Evolutionary conservation across 2,329 filamentous ascomycete species (phyloP), one percentile per base, ranked within the genome.

Genomic region (Beauveria medogensis): DNA sequence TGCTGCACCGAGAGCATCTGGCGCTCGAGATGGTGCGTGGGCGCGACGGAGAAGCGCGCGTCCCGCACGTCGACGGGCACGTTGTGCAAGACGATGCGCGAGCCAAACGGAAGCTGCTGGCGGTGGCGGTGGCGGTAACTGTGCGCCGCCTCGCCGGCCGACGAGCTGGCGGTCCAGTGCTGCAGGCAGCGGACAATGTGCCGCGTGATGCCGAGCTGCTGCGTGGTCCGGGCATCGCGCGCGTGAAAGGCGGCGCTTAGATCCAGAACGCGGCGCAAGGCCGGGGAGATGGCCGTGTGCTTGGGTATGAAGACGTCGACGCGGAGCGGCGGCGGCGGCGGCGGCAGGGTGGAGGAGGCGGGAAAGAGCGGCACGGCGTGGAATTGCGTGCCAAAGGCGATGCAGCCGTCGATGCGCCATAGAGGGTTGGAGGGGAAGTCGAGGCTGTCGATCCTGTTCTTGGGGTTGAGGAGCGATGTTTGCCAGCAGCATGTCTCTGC

Each of bases 351-450:
- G 30, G 30, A 66, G 30, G 30, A 66, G 5, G 67, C 65, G 34
- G 82, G 65, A 67, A 84, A 84, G 24, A 82, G 71, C 18, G 84
- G 83, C 3, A 83, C 68, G 30, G 77, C 78, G 67, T 81, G 85
- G 66, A 80, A 82, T 68, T 85, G 83, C 12, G 80, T 84, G 5
- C 82, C 83, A 59, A 82, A 75, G 20, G 77, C 80, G 24, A 80
- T 80, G 65, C 78, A 82, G 54, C 83, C 83, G 64, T 86, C 83
- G 53, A 87, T 79, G 40, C 80, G 77, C 83, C 83, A 87, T 8
- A 81, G 69, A 2, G 82, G 77, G 0, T 71, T 65, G 16, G 65
- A 55, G 2, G 77, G 75, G 8, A 73, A 69, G 3, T 75, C 76
- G 18, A 86, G 77, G 64, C 81, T 83, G 67, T 85, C 77, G 67